Percentiles rank a stretch among this genome's conserved stretches.
Conservation (phyloP, 768 basidiomycete species). For the Serendipita sp. region DNA sequence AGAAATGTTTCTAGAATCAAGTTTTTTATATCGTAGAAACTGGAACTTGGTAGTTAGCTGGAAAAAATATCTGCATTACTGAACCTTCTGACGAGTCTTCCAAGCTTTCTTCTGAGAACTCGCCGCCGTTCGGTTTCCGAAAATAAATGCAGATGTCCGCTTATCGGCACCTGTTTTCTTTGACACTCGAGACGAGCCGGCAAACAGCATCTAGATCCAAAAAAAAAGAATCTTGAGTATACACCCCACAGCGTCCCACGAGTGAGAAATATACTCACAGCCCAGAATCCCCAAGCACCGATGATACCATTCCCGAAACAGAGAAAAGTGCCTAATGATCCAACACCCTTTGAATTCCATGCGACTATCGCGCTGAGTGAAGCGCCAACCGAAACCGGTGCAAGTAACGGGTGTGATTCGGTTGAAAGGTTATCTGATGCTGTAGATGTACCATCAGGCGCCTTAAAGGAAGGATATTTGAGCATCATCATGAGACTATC, state of each 20-base stretch:
- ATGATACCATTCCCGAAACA: constrained; percentile 34
- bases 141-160: constrained; percentile 62
- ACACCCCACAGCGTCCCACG: no score
- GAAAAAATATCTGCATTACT: no score
- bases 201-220: constrained; percentile 32
- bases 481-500: not conserved
- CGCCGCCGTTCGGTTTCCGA: constrained; percentile 55
- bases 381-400: constrained; percentile 40
- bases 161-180: constrained; percentile 71
- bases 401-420: constrained; percentile 42
- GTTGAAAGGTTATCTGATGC: constrained; percentile 15
- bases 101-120: constrained; percentile 44
- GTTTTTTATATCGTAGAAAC: no score
- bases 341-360: constrained; percentile 42
- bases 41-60: no score
- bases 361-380: constrained; percentile 43
- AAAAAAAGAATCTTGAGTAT: not conserved
- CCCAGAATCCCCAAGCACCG: constrained; percentile 56
- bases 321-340: constrained; percentile 37
- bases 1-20: no score
- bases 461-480: constrained; percentile 29
- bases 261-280: constrained; percentile 29
- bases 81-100: constrained; percentile 26
- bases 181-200: constrained; percentile 38
- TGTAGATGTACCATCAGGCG: constrained; percentile 20